Evolutionary conservation across 495 filamentous ascomycete genomes (phyloP).

Genomic region (Hyaloscypha finlandica): DNA sequence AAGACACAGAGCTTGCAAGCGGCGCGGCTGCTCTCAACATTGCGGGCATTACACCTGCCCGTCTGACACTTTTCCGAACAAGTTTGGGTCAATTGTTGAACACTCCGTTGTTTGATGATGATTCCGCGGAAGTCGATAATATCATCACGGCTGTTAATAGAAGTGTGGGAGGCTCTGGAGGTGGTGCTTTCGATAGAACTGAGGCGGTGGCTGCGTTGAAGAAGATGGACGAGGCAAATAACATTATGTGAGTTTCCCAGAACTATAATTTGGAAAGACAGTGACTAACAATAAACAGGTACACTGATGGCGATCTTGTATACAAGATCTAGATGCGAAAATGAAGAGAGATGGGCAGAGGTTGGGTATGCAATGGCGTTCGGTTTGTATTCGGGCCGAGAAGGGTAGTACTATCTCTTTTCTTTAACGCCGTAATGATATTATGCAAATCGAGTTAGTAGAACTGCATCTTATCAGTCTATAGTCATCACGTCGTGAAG

Average conservation of each 20-base stretch:
- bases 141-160: slow-evolving; percentile 81
- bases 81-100: slow-evolving; percentile 80
- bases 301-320: slow-evolving; percentile 46
- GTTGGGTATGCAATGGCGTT: slow-evolving; percentile 11
- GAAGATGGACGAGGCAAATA: slow-evolving; percentile 78
- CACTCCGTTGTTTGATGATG: slow-evolving; percentile 75
- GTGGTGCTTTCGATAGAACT: slow-evolving; percentile 58
- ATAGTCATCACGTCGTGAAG: slow-evolving; percentile 4
- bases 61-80: slow-evolving; percentile 74
- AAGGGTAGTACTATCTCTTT: neutral
- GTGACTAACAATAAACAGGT: slow-evolving; percentile 30
- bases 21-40: slow-evolving; percentile 29
- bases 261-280: neutral
- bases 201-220: slow-evolving; percentile 79
- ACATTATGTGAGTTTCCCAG: slow-evolving; percentile 81
- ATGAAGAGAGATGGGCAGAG: neutral
- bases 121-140: slow-evolving; percentile 71
- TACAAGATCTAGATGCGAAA: slow-evolving; percentile 44
- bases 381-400: neutral
- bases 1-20: slow-evolving; percentile 27
- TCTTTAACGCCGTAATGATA: slow-evolving; percentile 24
- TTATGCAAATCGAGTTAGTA: slow-evolving; percentile 8
- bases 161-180: slow-evolving; percentile 53
- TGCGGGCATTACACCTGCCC: slow-evolving; percentile 52
- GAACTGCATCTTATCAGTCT: slow-evolving; percentile 11